Conservation (phyloP, 2,329 filamentous ascomycete species). For the Teratosphaeria nubilosa region DNA sequence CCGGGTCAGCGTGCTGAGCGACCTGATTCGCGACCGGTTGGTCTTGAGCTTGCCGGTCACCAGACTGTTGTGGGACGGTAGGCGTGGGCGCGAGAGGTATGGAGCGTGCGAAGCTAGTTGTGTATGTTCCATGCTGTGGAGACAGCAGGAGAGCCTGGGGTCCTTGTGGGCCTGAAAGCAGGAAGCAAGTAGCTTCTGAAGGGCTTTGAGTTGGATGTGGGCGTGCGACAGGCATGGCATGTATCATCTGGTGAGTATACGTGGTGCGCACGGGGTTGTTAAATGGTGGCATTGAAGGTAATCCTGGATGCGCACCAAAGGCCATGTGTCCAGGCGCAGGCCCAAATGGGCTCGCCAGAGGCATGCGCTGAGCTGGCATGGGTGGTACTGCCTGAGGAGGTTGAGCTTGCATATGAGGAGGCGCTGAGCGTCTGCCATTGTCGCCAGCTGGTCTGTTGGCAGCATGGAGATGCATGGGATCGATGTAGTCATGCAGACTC, state of each 20-base stretch:
- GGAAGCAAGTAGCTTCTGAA: slow-evolving; percentile 27
- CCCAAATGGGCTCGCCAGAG: neutral
- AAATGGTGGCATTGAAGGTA: neutral
- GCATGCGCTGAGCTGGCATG: slow-evolving; percentile 1
- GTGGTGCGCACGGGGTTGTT: slow-evolving; percentile 4
- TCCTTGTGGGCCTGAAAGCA: slow-evolving; percentile 36
- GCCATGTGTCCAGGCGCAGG: neutral
- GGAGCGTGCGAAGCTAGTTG: neutral
- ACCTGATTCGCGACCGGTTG: neutral
- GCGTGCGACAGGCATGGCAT: neutral
- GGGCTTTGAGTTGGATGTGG: slow-evolving; percentile 11
- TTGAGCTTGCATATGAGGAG: neutral
- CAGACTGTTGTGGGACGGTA: neutral
- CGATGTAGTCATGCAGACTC: slow-evolving; percentile 21
- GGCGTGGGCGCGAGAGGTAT: neutral
- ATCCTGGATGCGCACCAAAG: neutral
- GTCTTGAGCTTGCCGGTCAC: neutral
- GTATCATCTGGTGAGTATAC: neutral
- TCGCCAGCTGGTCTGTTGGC: neutral
- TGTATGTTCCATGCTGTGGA: slow-evolving; percentile 24
- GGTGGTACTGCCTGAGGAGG: neutral
- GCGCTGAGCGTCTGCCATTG: slow-evolving; percentile 1
- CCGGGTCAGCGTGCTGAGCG: neutral
- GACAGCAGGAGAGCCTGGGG: slow-evolving; percentile 36
- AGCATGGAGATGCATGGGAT: slow-evolving; percentile 11